Conservation (phyloP, 441 rosid genomes). For the Arabidopsis hybrid region DNA sequence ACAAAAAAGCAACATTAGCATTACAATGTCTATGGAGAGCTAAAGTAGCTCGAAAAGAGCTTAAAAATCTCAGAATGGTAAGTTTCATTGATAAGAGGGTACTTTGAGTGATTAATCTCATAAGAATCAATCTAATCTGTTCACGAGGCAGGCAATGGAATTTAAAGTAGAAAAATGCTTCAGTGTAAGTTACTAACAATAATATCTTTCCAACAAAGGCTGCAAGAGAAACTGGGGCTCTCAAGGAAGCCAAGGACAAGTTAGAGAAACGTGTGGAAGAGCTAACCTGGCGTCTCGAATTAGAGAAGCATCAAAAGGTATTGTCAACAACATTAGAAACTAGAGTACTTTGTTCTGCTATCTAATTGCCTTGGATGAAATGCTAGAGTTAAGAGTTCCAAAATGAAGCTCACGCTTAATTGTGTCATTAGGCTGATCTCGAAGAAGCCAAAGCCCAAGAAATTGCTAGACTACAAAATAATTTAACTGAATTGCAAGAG, state of each 20-base stretch:
- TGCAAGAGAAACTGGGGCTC: constrained; percentile 87
- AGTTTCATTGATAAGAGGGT: constrained; percentile 24
- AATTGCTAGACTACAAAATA: constrained; percentile 55
- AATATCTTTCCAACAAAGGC: constrained; percentile 53
- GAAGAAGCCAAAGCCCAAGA: constrained; percentile 78
- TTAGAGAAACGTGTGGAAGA: constrained; percentile 83
- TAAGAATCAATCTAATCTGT: constrained; percentile 19
- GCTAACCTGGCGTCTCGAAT: constrained; percentile 70
- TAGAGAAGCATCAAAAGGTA: constrained; percentile 79
- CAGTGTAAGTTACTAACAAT: constrained; percentile 23
- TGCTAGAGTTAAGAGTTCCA: constrained; percentile 8
- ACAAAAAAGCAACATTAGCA: constrained; percentile 57
- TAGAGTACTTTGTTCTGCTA: constrained; percentile 17
- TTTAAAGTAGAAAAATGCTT: constrained; percentile 6
- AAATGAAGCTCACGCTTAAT: background rate
- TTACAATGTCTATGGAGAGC: constrained; percentile 74
- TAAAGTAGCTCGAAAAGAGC: constrained; percentile 69
- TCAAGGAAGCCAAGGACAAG: constrained; percentile 84
- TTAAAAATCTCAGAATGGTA: constrained; percentile 71
- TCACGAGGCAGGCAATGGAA: background rate
- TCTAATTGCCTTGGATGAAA: background rate
- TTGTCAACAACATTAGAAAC: constrained; percentile 9
- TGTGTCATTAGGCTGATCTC: constrained; percentile 58
- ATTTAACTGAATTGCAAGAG: constrained; percentile 56
- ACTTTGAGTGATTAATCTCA: constrained; percentile 21